Evolutionary conservation across 2,329 filamentous ascomycete species (phyloP).

Genomic region (Ophiostoma montium): DNA sequence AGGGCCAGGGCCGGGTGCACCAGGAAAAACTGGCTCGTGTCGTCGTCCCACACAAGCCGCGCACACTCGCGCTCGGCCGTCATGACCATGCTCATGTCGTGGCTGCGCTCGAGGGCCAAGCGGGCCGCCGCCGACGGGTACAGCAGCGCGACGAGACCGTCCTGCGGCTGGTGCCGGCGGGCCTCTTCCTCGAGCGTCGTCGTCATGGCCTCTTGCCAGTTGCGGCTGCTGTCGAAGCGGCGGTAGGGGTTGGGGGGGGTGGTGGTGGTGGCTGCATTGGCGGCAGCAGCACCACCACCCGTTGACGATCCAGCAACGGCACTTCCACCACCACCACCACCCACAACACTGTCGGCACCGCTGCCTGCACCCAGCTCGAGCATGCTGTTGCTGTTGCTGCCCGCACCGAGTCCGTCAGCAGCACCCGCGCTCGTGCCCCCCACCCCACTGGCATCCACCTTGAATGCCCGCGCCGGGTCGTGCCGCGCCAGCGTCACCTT

Average conservation of each 20-base stretch:
- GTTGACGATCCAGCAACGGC: background rate
- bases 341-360: background rate
- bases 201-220: constrained; percentile 43
- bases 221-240: constrained; percentile 23
- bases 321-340: constrained; percentile 8
- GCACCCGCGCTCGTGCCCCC: constrained; percentile 22
- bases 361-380: background rate
- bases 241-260: constrained; percentile 21
- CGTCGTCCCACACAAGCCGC: constrained; percentile 56
- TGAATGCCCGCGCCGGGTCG: constrained; percentile 45
- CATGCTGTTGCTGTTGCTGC: constrained; percentile 15
- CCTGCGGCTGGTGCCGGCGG: constrained; percentile 38
- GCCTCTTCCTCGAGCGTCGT: constrained; percentile 44
- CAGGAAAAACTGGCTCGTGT: constrained; percentile 44
- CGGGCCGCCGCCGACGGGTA: constrained; percentile 53
- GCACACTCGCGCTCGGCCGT: constrained; percentile 57
- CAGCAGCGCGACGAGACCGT: constrained; percentile 52
- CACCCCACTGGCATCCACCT: constrained; percentile 13
- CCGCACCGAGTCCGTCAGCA: constrained; percentile 8
- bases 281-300: background rate
- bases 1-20: constrained; percentile 49
- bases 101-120: constrained; percentile 45
- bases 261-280: background rate
- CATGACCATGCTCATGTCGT: constrained; percentile 43
- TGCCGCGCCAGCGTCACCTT: constrained; percentile 44